phyloP scores from a whole-genome alignment of 2,329 filamentous ascomycete genomes.

The Chrysoporthe cubensis region DNA sequence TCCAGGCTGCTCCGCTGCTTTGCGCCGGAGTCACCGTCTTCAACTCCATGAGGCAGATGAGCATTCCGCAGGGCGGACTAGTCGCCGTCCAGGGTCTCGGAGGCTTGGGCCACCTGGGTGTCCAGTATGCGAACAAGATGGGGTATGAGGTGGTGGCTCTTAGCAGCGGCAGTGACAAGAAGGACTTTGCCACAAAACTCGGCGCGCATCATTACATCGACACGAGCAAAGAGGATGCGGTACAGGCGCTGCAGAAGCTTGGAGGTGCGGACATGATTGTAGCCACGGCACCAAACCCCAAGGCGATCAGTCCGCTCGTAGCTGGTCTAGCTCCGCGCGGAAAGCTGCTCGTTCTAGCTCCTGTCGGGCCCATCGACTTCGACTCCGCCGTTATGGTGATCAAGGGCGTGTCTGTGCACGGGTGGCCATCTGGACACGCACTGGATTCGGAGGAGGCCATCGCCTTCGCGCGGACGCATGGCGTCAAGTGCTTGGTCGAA shows the following conservation, averaged over 20 bases:
- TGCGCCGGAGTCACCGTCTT: constrained; percentile 70
- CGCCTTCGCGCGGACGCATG: constrained; percentile 62
- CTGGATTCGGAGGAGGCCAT: constrained; percentile 68
- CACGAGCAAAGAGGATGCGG: constrained; percentile 54
- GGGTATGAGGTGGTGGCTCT: constrained; percentile 74
- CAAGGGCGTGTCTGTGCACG: constrained; percentile 63
- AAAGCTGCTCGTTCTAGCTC: constrained; percentile 61
- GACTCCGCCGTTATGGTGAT: constrained; percentile 46
- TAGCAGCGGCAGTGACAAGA: constrained; percentile 65
- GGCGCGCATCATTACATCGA: constrained; percentile 67
- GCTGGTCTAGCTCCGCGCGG: constrained; percentile 56
- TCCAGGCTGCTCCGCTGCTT: constrained; percentile 61
- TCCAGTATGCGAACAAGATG: constrained; percentile 77
- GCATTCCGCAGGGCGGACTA: constrained; percentile 54
- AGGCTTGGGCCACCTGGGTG: constrained; percentile 76
- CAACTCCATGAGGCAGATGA: constrained; percentile 60
- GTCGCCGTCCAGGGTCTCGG: constrained; percentile 71
- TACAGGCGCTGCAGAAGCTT: constrained; percentile 53
- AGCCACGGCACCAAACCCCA: constrained; percentile 64
- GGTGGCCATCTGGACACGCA: constrained; percentile 64
- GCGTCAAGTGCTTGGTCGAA: constrained; percentile 66
- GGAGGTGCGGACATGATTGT: constrained; percentile 66
- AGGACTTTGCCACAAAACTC: constrained; percentile 65
- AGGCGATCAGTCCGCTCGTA: constrained; percentile 56
- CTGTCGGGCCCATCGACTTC: constrained; percentile 50